Evolutionary conservation across 371 early-diverging fungal genomes (phyloP).

Genomic region (Vairimorpha apis): DNA sequence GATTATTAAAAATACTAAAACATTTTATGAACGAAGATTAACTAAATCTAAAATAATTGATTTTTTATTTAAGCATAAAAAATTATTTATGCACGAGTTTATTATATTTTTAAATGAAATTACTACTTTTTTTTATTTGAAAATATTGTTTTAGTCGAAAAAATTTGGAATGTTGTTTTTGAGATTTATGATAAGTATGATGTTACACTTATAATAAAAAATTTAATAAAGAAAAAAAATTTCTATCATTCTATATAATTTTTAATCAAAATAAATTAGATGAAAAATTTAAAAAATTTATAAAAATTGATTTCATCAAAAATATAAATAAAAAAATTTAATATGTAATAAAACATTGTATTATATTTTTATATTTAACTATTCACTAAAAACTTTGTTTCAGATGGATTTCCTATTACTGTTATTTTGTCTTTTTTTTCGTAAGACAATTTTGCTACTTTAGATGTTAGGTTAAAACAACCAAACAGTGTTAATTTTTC

Average conservation of each 20-base stretch:
- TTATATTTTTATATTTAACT: not conserved
- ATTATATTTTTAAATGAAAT: too few relatives aligned
- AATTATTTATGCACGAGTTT: not conserved
- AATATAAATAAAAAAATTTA: not conserved
- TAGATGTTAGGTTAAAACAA: conserved; percentile 32
- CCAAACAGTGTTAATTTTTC: conserved; percentile 45
- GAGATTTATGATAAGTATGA: too few relatives aligned
- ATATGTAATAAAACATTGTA: not conserved
- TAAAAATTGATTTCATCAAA: not conserved
- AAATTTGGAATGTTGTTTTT: too few relatives aligned
- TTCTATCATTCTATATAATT: too few relatives aligned
- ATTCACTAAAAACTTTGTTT: conserved; percentile 36
- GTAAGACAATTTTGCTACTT: conserved; percentile 15
- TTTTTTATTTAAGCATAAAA: not conserved
- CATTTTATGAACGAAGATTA: conserved; percentile 24
- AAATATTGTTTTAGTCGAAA: too few relatives aligned
- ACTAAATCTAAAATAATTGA: not conserved
- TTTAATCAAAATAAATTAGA: too few relatives aligned
- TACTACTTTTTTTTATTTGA: too few relatives aligned
- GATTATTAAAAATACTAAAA: conserved; percentile 9
- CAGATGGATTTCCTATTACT: conserved; percentile 42
- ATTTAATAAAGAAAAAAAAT: too few relatives aligned
- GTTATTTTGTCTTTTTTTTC: conserved; percentile 11
- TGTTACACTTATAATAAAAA: too few relatives aligned
- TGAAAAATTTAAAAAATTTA: not conserved